Base-by-base conservation (phyloP, 352 stramenopile genomes). In the Pilasporangium apinafurcum region DNA sequence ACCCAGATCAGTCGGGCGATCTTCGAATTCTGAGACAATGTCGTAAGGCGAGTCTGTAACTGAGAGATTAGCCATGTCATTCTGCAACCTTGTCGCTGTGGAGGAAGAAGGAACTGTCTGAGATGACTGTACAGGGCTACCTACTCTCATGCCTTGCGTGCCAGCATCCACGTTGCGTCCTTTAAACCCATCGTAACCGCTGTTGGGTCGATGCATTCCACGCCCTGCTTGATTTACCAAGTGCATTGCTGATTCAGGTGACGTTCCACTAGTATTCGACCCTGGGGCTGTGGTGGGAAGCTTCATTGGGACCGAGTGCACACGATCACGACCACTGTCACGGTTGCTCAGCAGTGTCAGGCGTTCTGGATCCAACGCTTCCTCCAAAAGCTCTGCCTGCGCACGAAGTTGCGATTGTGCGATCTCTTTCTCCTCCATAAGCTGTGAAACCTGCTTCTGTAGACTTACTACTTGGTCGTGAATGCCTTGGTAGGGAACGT, bases 351-450 rank as follows among this genome's bases (percentile, higher is more conserved):
- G 38, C 5, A 42, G 59, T 18, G 67, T 76, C 20, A 75, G 49
- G 16, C 68, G 60, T 30, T 82, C 68, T 0, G 68, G 59, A 42
- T 76, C 65, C 7, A 59, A 46, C 32, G 52, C 37, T 20, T 69
- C 59, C 30, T 46, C 65, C 3, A 86, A 50, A 43, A 89, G 68
- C 44, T 87, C 73, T 8, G 79, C 70, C 47, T 92, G 79, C 6
- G 62, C 58, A 14, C 79, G 79, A 17, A 94, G 44, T 48, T 88
- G 72, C 26, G 69, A 75, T 48, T 94, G 77, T 1, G 79, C 82
- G 40, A 83, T 51, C 44, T 92, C 67, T 24, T 94, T 94, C 51
- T 94, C 75, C 54, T 92, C 80, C 65, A 94, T 76, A 5, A 94
- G 71, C 51, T 82, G 57, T 16, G 74, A 78, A 4, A 94, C 79